phyloP scores from a whole-genome alignment of 108 stramenopile species.

The Fragilaria radians region DNA sequence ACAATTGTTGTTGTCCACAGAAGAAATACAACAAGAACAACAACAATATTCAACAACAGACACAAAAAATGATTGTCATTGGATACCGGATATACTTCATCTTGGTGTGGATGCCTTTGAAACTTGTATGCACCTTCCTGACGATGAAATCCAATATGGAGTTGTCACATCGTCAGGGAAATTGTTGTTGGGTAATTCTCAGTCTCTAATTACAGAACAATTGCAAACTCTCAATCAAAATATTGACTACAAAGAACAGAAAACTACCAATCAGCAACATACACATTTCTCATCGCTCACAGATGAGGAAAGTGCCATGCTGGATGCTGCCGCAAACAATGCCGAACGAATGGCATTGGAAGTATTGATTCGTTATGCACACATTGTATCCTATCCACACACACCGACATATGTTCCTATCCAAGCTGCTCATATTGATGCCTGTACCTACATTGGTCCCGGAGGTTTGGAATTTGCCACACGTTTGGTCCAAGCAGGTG shows the following conservation, averaged over 20 bases:
- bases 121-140: neutral
- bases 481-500: slow-evolving; percentile 49
- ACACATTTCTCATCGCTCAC: no score
- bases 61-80: no score
- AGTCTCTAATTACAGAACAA: slow-evolving; percentile 12
- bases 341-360: slow-evolving; percentile 44
- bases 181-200: neutral
- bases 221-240: slow-evolving; percentile 1
- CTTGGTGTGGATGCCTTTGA: no score
- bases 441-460: slow-evolving; percentile 75
- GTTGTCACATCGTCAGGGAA: neutral
- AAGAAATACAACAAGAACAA: neutral
- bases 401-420: slow-evolving; percentile 32
- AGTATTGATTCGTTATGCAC: slow-evolving; percentile 48
- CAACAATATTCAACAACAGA: no score
- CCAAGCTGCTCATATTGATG: slow-evolving; percentile 67
- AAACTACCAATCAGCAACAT: no score
- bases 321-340: slow-evolving; percentile 13
- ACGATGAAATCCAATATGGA: neutral
- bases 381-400: slow-evolving; percentile 20
- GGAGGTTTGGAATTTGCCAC: slow-evolving; percentile 63
- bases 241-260: neutral
- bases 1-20: slow-evolving; percentile 43
- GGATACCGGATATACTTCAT: slow-evolving; percentile 23
- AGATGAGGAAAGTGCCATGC: slow-evolving; percentile 30